A percentile compares a stretch with the other conserved stretches of the same genome.
Conservation (phyloP, 2,329 filamentous ascomycete genomes). For the Colletotrichum abscissum region DNA sequence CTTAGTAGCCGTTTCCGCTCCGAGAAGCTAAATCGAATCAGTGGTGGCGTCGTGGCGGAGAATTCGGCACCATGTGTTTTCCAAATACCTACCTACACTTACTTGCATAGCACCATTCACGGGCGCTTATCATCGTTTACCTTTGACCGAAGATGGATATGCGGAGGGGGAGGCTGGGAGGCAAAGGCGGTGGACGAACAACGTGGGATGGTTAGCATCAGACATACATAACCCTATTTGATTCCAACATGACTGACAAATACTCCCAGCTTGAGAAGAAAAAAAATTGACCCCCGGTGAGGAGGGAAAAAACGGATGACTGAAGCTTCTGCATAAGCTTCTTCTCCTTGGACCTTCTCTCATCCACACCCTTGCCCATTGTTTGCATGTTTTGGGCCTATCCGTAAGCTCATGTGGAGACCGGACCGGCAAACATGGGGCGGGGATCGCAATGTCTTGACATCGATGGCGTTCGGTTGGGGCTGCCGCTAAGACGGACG, state of each 20-base stretch:
- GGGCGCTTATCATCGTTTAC: neutral
- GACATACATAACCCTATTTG: neutral
- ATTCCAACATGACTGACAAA: neutral
- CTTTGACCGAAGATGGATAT: neutral
- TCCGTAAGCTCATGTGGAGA: neutral
- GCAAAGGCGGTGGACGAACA: neutral
- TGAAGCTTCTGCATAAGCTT: neutral
- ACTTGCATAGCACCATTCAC: neutral
- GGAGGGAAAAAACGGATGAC: neutral
- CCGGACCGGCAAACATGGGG: neutral
- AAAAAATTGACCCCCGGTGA: no score
- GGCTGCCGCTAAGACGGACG: neutral
- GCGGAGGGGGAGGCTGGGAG: neutral
- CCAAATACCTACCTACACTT: neutral
- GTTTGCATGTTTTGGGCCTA: neutral
- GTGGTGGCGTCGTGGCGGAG: neutral
- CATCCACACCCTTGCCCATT: neutral
- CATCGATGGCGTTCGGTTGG: constrained; percentile 2
- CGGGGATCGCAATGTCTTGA: neutral
- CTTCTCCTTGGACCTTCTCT: no score
- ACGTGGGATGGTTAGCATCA: neutral
- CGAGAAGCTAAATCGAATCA: neutral
- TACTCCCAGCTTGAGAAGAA: neutral
- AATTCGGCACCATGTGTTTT: neutral
- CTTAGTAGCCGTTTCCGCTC: neutral